Base-by-base conservation (phyloP, 1,284 basidiomycete species). In the Lentinula novae-zelandiae region DNA sequence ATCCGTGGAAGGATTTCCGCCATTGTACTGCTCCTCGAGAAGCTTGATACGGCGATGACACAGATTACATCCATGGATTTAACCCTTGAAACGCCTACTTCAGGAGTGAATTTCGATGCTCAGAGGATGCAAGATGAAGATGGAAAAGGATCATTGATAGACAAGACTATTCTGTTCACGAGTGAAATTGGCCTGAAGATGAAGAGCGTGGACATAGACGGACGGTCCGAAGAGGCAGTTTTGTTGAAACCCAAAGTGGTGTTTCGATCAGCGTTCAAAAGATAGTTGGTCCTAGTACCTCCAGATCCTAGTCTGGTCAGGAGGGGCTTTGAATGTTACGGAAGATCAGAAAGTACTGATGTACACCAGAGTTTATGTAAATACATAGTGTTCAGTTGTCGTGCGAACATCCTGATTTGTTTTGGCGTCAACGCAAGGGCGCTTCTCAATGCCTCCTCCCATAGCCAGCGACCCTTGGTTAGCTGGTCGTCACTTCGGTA, bases 401-500 rank as follows among this genome's bases (percentile, higher is more conserved):
- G 27, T 27, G 27, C 27, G 27, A 27, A 27, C 27, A 27, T 27
- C 27, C 27, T 27, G 27, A 27, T 38, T 38, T 10, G 5, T 38
- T 10, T 38, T 38, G 12, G 36, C 36, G 27, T 27, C 27, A 27
- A 27, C 36, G 36, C 36, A 38, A 38, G 10, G 22, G 46, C 46
- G 22, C 9, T 22, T 50, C 49, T 31, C 60, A 44, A 92, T 92
- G 90, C 87, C 90, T 56, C 88, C 90, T 61, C 87, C 89, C 62
- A 85, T 81, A 61, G 80, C 78, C 54, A 79, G 78, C 66, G 83
- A 91, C 69, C 72, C 85, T 65, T 93, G 91, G 90, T 81, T 91
- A 60, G 75, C 82, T 61, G 85, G 87, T 60, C 89, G 93, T 65
- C 89, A 90, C 67, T 99, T 96, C 76, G 96, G 95, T 55, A 87